Percentiles rank a stretch among this genome's conserved stretches.
Evolutionary conservation across 2,329 filamentous ascomycete genomes (phyloP).

Genomic region (Pyrenophora seminiperda): DNA sequence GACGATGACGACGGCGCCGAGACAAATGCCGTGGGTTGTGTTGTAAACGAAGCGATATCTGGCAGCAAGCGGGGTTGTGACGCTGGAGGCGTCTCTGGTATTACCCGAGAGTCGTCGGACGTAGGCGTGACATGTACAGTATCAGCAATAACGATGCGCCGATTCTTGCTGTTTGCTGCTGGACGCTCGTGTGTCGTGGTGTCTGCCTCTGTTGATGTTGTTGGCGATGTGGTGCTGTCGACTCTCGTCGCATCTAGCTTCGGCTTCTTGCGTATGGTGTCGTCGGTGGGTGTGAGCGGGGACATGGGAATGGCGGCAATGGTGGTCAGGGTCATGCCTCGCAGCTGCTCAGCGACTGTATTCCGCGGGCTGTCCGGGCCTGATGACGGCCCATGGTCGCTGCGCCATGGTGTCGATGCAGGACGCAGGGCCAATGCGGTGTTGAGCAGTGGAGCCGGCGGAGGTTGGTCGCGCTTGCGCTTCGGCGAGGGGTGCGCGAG

Average conservation of each 20-base stretch:
- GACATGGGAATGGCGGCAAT: slow-evolving; percentile 39
- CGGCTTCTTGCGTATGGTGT: slow-evolving; percentile 44
- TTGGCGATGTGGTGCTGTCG: slow-evolving; percentile 25
- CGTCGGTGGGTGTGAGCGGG: slow-evolving; percentile 43
- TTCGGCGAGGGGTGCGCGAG: slow-evolving; percentile 46
- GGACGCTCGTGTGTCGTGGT: neutral
- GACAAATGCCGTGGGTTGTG: slow-evolving; percentile 34
- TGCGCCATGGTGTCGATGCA: slow-evolving; percentile 32
- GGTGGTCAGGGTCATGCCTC: slow-evolving; percentile 37
- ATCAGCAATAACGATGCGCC: slow-evolving; percentile 7
- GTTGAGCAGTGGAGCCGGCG: slow-evolving; percentile 39
- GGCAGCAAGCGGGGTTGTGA: slow-evolving; percentile 42
- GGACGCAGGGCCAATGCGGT: slow-evolving; percentile 40
- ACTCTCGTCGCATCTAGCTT: slow-evolving; percentile 37
- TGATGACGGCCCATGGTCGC: slow-evolving; percentile 29
- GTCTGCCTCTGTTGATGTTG: slow-evolving; percentile 18
- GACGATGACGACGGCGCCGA: slow-evolving; percentile 1
- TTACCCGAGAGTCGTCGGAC: slow-evolving; percentile 21
- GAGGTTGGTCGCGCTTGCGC: slow-evolving; percentile 45
- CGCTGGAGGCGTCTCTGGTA: slow-evolving; percentile 41
- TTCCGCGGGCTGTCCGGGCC: slow-evolving; percentile 42
- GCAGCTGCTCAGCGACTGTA: slow-evolving; percentile 45
- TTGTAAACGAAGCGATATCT: slow-evolving; percentile 36
- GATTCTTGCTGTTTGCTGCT: neutral
- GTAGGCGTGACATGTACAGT: slow-evolving; percentile 6